These are phyloP conservation scores for Craterostigma plantagineum DNA, from an alignment of 257 asterid species.

Conservation along the genomic window DNA sequence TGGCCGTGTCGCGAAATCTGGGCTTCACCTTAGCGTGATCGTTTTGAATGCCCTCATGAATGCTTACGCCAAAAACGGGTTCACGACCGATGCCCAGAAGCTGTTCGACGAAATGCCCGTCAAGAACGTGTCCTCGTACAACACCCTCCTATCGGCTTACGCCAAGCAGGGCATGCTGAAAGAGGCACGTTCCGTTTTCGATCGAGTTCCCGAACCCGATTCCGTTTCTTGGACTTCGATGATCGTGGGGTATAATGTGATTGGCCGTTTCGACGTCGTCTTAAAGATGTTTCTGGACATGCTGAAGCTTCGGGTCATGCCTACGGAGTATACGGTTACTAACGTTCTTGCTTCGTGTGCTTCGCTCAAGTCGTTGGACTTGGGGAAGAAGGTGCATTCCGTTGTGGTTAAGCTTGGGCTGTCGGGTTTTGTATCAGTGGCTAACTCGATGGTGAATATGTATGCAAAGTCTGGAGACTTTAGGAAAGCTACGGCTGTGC, in stretches of 20 bases:
- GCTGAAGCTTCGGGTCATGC: slow-evolving; percentile 25
- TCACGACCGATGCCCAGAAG: slow-evolving; percentile 28
- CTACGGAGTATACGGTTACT: slow-evolving; percentile 52
- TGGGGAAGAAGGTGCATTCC: slow-evolving; percentile 59
- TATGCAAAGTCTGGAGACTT: slow-evolving; percentile 55
- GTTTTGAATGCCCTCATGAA: slow-evolving; percentile 52
- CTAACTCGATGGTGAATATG: slow-evolving; percentile 68
- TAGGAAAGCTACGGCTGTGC: slow-evolving; percentile 24
- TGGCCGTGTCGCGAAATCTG: slow-evolving; percentile 35
- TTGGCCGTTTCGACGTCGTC: slow-evolving; percentile 23
- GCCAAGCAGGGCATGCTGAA: slow-evolving; percentile 35
- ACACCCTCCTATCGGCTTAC: slow-evolving; percentile 61
- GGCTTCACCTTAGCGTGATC: slow-evolving; percentile 38
- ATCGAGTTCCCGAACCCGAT: slow-evolving; percentile 37
- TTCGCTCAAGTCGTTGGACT: slow-evolving; percentile 22
- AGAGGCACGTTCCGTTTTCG: slow-evolving; percentile 36
- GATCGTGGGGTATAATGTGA: slow-evolving; percentile 52
- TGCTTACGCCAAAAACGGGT: slow-evolving; percentile 42
- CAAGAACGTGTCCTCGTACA: slow-evolving; percentile 47
- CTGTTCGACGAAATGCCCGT: slow-evolving; percentile 63
- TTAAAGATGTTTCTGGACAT: slow-evolving; percentile 42
- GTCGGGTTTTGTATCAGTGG: slow-evolving; percentile 32
- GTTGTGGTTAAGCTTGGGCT: slow-evolving; percentile 46
- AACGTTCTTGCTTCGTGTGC: slow-evolving; percentile 62
- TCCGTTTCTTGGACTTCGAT: slow-evolving; percentile 78